Base-by-base conservation (phyloP, 805 yeast species). In the Blastobotrys peoriensis region DNA sequence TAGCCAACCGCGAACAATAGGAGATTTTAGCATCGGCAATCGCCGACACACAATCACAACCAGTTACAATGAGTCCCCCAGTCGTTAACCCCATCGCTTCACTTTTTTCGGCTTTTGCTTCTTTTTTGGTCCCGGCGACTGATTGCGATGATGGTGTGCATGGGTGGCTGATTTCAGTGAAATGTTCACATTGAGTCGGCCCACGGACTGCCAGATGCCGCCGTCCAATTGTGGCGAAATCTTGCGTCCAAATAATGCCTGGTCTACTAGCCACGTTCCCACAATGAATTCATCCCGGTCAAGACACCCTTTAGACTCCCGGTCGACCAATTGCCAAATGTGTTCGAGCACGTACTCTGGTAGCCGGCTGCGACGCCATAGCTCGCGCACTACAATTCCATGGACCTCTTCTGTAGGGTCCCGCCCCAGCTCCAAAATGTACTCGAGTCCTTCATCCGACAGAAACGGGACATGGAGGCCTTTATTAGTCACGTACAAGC, bases 251-350 rank as follows among this genome's bases (percentile, higher is more conserved):
- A 91, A 93, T 10, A 93, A 69, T 59, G 96, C 86, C 64, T 93
- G 98, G 62, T 93, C 99, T 2, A 93, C 89, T 3, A 89, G 65
- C 98, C 98, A 93, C 84, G 86, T 89, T 0, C 98, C 98, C n/a
- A 89, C 91, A 25, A 91, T 67, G 56, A 93, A 93, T 51, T 89
- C 91, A 30, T 79, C 81, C 49, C 86, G 76, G 53, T 81, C 83
- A 44, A 93, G 67, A 1, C 85, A 76, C 0, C 95, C 95, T 60
- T 84, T 93, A 33, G 54, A 52, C 45, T 58, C 55, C 8, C 61
- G 52, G 53, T 66, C 69, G 18, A 89, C 91, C 55, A 83, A 69
- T 39, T 78, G 75, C 87, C 87, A 86, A 22, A 81, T 80, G 40
- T 76, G 74, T 19, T 66, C 69, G 25, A 85, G 61, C 0, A 77